Conservation (phyloP, 768 basidiomycete genomes). For the Mycena belliarum region DNA sequence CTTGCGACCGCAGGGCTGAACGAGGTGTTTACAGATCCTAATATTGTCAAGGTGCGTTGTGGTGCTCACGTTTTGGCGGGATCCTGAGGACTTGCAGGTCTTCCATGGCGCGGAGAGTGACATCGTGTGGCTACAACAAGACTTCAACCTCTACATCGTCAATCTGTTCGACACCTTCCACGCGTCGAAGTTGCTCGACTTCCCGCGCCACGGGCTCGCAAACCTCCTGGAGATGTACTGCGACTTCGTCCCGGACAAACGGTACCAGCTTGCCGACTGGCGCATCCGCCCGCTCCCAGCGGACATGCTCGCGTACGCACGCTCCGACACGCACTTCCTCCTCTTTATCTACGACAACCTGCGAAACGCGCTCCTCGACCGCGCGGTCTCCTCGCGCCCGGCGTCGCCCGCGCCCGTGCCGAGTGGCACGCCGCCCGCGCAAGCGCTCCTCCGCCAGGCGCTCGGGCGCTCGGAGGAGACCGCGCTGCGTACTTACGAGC, state of each 20-base stretch:
- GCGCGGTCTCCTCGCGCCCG: constrained; percentile 45
- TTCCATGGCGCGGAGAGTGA: constrained; percentile 96
- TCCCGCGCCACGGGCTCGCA: constrained; percentile 82
- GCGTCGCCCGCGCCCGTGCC: constrained; percentile 30
- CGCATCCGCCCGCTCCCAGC: constrained; percentile 86
- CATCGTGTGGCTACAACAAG: constrained; percentile 94
- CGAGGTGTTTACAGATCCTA: constrained; percentile 83
- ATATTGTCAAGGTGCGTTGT: constrained; percentile 73
- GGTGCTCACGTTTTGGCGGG: not conserved
- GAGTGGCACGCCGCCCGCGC: constrained; percentile 24
- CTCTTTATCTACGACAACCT: constrained; percentile 91
- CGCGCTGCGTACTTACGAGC: constrained; percentile 67
- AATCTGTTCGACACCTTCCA: constrained; percentile 98
- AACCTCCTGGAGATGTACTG: constrained; percentile 86
- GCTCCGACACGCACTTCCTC: constrained; percentile 95
- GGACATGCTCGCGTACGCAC: constrained; percentile 91
- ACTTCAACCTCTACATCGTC: constrained; percentile 92
- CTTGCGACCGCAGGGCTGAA: constrained; percentile 62
- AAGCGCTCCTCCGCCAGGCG: constrained; percentile 58
- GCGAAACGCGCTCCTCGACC: constrained; percentile 82
- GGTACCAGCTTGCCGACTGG: constrained; percentile 98
- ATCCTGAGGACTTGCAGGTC: constrained; percentile 50
- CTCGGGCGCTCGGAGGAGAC: constrained; percentile 77
- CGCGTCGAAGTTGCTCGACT: constrained; percentile 85
- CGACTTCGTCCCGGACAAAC: constrained; percentile 89